Percentiles rank a stretch among this genome's conserved stretches.
Evolutionary conservation across 164 flowering plant species (phyloP).

Genomic region (Stephania cephalantha): DNA sequence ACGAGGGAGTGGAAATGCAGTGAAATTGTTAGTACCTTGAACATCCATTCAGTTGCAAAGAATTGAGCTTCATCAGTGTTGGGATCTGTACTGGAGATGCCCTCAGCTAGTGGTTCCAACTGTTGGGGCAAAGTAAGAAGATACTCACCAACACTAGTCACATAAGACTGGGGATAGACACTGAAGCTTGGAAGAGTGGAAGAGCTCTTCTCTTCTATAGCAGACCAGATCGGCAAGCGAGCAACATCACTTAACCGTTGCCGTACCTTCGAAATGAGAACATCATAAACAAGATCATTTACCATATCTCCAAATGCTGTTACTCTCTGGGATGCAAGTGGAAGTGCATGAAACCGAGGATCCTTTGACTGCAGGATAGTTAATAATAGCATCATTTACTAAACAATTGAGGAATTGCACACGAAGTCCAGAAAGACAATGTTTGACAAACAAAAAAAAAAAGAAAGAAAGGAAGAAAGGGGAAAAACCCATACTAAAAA

Average conservation of each 20-base stretch:
- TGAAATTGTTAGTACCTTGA: conserved; percentile 54
- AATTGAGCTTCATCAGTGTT: conserved; percentile 89
- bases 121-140: conserved; percentile 98
- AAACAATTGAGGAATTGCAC: neutral
- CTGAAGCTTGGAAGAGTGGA: conserved; percentile 84
- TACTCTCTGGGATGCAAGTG: conserved; percentile 86
- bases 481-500: neutral
- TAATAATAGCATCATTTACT: conserved; percentile 9
- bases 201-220: conserved; percentile 70
- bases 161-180: conserved; percentile 85
- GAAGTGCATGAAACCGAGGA: conserved; percentile 98
- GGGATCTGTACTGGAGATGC: conserved; percentile 60
- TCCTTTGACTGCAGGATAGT: conserved; percentile 80
- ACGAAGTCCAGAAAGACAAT: neutral
- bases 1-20: neutral
- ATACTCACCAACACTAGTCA: conserved; percentile 92
- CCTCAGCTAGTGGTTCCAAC: conserved; percentile 97
- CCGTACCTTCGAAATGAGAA: conserved; percentile 90
- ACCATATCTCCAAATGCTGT: conserved; percentile 86
- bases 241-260: conserved; percentile 82
- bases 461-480: neutral
- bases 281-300: conserved; percentile 97
- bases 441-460: neutral
- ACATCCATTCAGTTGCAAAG: conserved; percentile 99
- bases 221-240: conserved; percentile 85